A percentile compares a stretch with the other conserved stretches of the same genome.
phyloP scores from a whole-genome alignment of 2,329 filamentous ascomycete species.

The Neopestalotiopsis sp. region DNA sequence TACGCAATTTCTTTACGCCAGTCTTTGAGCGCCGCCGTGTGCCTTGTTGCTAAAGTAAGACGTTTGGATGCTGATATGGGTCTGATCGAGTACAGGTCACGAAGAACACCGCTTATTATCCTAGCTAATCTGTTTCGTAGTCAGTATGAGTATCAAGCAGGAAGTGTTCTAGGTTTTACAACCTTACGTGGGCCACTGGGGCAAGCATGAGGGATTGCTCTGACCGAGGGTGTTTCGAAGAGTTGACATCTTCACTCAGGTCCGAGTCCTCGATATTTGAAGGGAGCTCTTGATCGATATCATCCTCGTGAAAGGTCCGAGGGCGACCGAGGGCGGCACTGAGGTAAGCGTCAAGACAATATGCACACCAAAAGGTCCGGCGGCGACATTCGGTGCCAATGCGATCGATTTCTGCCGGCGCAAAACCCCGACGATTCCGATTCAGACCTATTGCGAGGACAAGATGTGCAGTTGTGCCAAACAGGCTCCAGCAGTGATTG shows the following conservation, averaged over 20 bases:
- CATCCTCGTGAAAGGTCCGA: conserved; percentile 66
- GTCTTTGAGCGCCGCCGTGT: conserved; percentile 44
- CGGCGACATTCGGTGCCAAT: conserved; percentile 60
- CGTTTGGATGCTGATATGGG: conserved; percentile 24
- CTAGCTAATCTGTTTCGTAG: conserved; percentile 35
- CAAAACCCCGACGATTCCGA: conserved; percentile 32
- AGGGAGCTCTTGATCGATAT: conserved; percentile 67
- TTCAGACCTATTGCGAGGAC: conserved; percentile 46
- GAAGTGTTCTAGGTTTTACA: neutral
- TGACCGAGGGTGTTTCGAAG: conserved; percentile 25
- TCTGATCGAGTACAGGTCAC: conserved; percentile 47
- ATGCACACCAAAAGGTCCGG: conserved; percentile 67
- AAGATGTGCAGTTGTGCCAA: conserved; percentile 47
- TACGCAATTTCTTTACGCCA: conserved; percentile 52
- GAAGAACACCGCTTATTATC: conserved; percentile 48
- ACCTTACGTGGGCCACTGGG: conserved; percentile 48
- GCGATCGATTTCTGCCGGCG: conserved; percentile 41
- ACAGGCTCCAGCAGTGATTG: conserved; percentile 53
- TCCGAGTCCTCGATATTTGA: conserved; percentile 67
- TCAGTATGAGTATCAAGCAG: neutral
- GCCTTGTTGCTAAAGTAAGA: conserved; percentile 43
- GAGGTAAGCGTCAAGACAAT: conserved; percentile 68
- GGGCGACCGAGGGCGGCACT: conserved; percentile 67
- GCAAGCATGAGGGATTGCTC: conserved; percentile 44
- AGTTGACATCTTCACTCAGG: conserved; percentile 58